Base-by-base conservation (phyloP, 2,329 filamentous ascomycete species). In the Tolypocladium inflatum region DNA sequence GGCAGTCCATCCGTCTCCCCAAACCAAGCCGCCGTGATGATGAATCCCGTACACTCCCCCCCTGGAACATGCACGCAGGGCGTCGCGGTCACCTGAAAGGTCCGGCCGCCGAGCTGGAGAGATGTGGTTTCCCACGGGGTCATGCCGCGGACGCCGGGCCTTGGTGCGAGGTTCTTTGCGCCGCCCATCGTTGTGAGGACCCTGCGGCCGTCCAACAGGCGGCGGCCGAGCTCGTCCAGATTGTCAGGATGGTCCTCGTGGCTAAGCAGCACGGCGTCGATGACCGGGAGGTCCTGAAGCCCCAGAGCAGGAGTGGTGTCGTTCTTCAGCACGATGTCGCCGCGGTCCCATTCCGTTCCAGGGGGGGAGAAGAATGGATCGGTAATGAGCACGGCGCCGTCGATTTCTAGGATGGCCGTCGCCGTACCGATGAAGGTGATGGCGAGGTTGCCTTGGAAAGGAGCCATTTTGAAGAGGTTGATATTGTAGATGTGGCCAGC, bases 211-310 rank as follows among this genome's bases (percentile, higher is more conserved):
- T 80, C 70, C 7, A 80, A 71, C 0, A 80, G 69, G 9, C 62
- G 69, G 5, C 77, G 77, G 26, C 78, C 78, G 0, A 74, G 61
- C 2, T 73, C 68, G 39, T 81, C 78, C 2, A 81, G 70, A 59
- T 80, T 80, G 60, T 80, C 78, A 0, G 69, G 67, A 58, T 80
- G 78, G 63, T 80, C 76, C 63, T 80, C 78, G 58, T 81, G 78
- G 63, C 74, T 78, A 10, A 80, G 70, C 1, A 80, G 70, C 4
- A 80, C 67, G n/a, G 72, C 77, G 55, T 80, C 77, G 60, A 80
- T 78, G 11, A 66, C 65, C 0, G 78, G 78, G 0, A 80, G 68
- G 1, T 75, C 57, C 1, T 70, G 60, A 0, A 79, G 66, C 0
- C 61, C 55, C 0, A 78, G 61, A 2, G 73, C 73, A 0, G 76